Conservation (phyloP, 192 early-diverging fungal genomes). For the Paraglomus brasilianum region DNA sequence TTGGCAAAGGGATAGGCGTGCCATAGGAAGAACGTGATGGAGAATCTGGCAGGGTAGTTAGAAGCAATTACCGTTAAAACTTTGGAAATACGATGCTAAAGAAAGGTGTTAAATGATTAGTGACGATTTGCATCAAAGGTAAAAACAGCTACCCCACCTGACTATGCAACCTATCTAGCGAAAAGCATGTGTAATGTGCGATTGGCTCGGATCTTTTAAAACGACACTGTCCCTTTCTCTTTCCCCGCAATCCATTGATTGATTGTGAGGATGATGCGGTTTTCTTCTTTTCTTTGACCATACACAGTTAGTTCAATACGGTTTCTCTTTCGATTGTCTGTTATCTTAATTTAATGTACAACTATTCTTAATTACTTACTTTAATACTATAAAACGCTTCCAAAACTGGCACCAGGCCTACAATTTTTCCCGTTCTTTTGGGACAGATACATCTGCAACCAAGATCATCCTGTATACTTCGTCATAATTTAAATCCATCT, state of each 20-base stretch:
- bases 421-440: background rate
- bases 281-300: no score
- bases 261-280: no score
- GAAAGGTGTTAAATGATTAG: conserved; percentile 7
- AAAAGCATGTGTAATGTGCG: no score
- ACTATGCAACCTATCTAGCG: no score
- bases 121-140: conserved; percentile 8
- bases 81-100: conserved; percentile 20
- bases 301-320: no score
- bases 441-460: background rate
- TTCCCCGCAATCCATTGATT: no score
- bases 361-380: conserved; percentile 6
- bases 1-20: background rate
- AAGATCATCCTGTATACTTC: conserved; percentile 17
- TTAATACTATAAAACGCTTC: conserved; percentile 14
- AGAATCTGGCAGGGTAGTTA: conserved; percentile 15
- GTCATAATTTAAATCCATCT: conserved; percentile 14
- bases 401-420: conserved; percentile 10
- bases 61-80: conserved; percentile 15
- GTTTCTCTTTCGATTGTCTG: no score
- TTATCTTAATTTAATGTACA: no score
- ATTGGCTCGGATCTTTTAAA: no score
- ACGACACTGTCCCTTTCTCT: no score
- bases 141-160: conserved; percentile 18
- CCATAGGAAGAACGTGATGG: conserved; percentile 24